Evolutionary conservation across 108 stramenopile genomes (phyloP).

Genomic region (Cyclotella choctawhatcheeana): DNA sequence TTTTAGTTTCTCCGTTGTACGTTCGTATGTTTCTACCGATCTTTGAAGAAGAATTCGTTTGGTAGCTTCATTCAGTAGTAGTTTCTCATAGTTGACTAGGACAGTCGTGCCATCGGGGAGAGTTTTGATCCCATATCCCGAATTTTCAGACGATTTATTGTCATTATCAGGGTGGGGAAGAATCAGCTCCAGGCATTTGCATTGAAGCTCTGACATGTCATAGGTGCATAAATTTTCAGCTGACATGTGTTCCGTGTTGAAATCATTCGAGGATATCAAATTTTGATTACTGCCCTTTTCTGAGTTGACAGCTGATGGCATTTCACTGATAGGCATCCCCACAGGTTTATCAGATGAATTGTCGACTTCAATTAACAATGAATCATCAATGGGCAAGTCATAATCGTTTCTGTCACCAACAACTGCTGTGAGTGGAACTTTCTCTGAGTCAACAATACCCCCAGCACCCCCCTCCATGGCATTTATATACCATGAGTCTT

Average conservation of each 20-base stretch:
- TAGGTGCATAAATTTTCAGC: background rate
- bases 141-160: too few relatives aligned
- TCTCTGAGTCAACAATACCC: conserved; percentile 40
- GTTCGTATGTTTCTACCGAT: conserved; percentile 50
- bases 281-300: conserved; percentile 3
- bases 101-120: conserved; percentile 56
- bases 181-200: conserved; percentile 44
- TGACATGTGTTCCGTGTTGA: background rate
- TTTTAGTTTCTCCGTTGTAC: conserved; percentile 24
- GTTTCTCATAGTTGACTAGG: conserved; percentile 65
- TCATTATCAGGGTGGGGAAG: conserved; percentile 45
- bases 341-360: conserved; percentile 1
- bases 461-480: conserved; percentile 54
- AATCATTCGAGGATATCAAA: background rate
- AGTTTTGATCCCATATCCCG: conserved; percentile 45
- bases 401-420: conserved; percentile 1
- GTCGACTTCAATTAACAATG: background rate
- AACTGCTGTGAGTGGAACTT: background rate
- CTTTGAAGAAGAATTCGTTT: conserved; percentile 72
- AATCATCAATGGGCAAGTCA: background rate
- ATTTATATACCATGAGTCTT: conserved; percentile 56
- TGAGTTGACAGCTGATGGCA: conserved; percentile 33
- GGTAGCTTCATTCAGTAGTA: conserved; percentile 65
- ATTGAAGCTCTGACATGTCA: conserved; percentile 38
- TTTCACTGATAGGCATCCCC: conserved; percentile 50